These are phyloP conservation scores for Starmerella davenportii DNA, from an alignment of 805 yeast species.

Conservation along the genomic window DNA sequence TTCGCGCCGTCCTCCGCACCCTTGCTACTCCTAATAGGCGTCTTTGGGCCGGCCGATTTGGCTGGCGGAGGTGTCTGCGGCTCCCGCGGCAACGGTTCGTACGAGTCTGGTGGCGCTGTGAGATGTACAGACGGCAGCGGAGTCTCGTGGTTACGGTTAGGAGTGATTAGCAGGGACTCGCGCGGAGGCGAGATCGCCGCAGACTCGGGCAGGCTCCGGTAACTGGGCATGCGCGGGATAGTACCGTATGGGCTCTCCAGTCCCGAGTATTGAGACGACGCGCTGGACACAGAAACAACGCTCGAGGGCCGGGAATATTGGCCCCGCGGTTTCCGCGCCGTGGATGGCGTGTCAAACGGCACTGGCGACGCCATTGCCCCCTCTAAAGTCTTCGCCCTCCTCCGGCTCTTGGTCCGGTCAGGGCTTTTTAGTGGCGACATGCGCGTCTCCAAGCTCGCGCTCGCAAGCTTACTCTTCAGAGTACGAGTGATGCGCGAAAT, in stretches of 20 bases:
- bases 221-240: neutral
- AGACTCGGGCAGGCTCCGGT: neutral
- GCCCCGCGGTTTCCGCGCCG: neutral
- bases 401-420: slow-evolving; percentile 1
- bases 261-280: neutral
- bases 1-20: slow-evolving; percentile 51
- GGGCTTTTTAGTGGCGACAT: slow-evolving; percentile 5
- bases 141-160: no score
- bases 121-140: no score
- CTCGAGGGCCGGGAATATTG: neutral
- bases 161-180: no score
- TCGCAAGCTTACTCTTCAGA: slow-evolving; percentile 26
- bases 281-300: neutral
- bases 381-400: slow-evolving; percentile 17
- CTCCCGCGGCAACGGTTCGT: slow-evolving; percentile 6
- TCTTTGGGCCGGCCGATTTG: slow-evolving; percentile 15
- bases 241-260: no score
- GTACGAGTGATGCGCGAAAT: slow-evolving; percentile 27
- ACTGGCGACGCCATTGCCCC: slow-evolving; percentile 12
- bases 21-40: slow-evolving; percentile 17
- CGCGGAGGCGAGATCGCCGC: no score
- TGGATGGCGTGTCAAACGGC: neutral
- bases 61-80: slow-evolving; percentile 14
- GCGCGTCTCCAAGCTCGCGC: slow-evolving; percentile 27
- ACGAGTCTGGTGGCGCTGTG: neutral